Evolutionary conservation across 805 yeast species (phyloP).

Genomic region (Clavispora asparagi): DNA sequence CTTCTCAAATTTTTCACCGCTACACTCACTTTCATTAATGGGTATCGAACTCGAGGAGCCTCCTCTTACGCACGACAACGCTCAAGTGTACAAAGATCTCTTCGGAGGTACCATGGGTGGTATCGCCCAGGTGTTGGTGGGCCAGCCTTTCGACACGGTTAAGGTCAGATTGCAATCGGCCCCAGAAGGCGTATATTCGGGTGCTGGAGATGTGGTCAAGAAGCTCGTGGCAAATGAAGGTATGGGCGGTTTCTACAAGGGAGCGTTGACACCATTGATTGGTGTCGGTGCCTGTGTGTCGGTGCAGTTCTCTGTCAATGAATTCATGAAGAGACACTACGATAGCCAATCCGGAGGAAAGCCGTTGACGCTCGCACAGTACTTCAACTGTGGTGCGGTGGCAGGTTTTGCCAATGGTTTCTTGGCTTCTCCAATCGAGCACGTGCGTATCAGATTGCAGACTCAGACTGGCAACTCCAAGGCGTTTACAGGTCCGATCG

Average conservation of each 20-base stretch:
- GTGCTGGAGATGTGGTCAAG: conserved; percentile 73
- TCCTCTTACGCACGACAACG: conserved; percentile 26
- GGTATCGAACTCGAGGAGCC: conserved; percentile 43
- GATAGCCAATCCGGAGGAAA: conserved; percentile 39
- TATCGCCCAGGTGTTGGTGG: conserved; percentile 88
- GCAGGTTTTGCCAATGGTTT: conserved; percentile 91
- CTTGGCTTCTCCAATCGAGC: conserved; percentile 91
- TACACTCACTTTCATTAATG: conserved; percentile 18
- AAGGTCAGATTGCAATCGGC: conserved; percentile 91
- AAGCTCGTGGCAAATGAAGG: conserved; percentile 51
- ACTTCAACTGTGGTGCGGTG: conserved; percentile 78
- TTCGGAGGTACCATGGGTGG: conserved; percentile 95
- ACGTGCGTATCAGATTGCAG: conserved; percentile 88
- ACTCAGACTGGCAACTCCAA: conserved; percentile 63
- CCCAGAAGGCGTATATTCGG: conserved; percentile 66
- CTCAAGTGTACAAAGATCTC: conserved; percentile 65
- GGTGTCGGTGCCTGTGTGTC: conserved; percentile 95
- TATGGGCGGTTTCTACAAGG: conserved; percentile 38
- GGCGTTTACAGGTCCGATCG: conserved; percentile 66
- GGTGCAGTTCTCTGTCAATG: conserved; percentile 92
- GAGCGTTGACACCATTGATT: conserved; percentile 41
- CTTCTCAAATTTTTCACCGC: not conserved
- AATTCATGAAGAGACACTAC: conserved; percentile 83
- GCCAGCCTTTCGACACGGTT: conserved; percentile 95
- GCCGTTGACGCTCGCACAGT: conserved; percentile 56